Percentiles rank a stretch among this genome's conserved stretches.
Conservation (phyloP, 2,329 filamentous ascomycete genomes). For the Paecilomyces niveus region DNA sequence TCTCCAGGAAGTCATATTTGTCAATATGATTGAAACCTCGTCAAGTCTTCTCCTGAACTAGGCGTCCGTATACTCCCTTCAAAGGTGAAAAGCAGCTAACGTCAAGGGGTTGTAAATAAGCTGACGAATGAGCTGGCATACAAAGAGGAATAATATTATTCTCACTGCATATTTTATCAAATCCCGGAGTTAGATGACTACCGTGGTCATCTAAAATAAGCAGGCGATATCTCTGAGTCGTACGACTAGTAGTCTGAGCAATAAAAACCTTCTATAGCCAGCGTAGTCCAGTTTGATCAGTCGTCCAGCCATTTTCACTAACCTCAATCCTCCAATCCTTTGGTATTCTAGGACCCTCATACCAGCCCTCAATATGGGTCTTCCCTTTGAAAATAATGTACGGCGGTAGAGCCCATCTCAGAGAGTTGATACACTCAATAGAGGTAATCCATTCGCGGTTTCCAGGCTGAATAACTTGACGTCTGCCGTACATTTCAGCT, state of each 20-base stretch:
- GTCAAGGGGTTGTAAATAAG: no score
- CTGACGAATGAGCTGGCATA: slow-evolving; percentile 31
- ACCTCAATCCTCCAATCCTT: neutral
- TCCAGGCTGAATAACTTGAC: neutral
- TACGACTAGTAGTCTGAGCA: neutral
- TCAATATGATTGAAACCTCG: neutral
- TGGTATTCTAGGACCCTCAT: neutral
- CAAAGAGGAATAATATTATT: slow-evolving; percentile 7
- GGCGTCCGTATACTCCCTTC: no score
- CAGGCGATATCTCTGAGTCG: neutral
- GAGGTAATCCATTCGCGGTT: neutral
- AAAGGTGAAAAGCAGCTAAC: no score
- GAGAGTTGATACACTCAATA: neutral
- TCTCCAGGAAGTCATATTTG: neutral
- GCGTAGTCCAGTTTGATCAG: neutral
- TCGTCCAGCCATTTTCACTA: neutral
- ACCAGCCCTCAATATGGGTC: neutral
- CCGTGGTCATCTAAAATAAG: neutral
- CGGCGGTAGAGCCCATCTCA: neutral
- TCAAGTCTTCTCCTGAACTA: slow-evolving; percentile 12
- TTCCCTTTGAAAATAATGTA: neutral
- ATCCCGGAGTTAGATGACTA: neutral
- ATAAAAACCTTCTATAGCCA: neutral
- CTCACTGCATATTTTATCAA: slow-evolving; percentile 3
- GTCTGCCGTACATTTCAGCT: neutral